phyloP scores from a whole-genome alignment of 371 early-diverging fungal genomes.

The Actinomortierella wolfii region DNA sequence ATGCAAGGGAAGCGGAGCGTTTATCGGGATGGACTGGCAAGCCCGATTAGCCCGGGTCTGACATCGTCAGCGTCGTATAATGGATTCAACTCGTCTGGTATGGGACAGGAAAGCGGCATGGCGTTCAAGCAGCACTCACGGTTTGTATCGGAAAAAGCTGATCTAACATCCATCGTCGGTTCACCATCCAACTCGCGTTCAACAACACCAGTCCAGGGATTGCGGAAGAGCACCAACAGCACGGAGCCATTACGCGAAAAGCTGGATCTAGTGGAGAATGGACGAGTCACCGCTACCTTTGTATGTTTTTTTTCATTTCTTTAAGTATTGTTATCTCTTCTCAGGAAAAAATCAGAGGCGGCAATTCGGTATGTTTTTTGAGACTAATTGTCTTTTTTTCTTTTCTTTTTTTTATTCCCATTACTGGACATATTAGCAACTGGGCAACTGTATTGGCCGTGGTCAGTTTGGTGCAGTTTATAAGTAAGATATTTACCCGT shows the following conservation, averaged over 20 bases:
- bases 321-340: no score
- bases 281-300: constrained; percentile 53
- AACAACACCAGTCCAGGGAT: constrained; percentile 40
- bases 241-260: constrained; percentile 47
- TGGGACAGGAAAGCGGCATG: no score
- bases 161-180: constrained; percentile 4
- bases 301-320: constrained; percentile 49
- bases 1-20: constrained; percentile 7
- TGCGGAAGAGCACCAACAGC: constrained; percentile 23
- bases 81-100: constrained; percentile 7
- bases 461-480: constrained; percentile 93
- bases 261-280: constrained; percentile 57
- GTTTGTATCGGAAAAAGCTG: constrained; percentile 20
- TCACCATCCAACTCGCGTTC: constrained; percentile 32
- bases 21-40: constrained; percentile 23
- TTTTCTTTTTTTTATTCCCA: no score
- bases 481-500: constrained; percentile 37
- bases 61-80: constrained; percentile 26
- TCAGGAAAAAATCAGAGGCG: no score
- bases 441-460: constrained; percentile 90
- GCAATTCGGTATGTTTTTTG: no score
- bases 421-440: no score
- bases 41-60: constrained; percentile 30
- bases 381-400: no score
- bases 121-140: constrained; percentile 16